Evolutionary conservation across 176 grass and related monocot species (phyloP).

Genomic region (Triticum monococcum): DNA sequence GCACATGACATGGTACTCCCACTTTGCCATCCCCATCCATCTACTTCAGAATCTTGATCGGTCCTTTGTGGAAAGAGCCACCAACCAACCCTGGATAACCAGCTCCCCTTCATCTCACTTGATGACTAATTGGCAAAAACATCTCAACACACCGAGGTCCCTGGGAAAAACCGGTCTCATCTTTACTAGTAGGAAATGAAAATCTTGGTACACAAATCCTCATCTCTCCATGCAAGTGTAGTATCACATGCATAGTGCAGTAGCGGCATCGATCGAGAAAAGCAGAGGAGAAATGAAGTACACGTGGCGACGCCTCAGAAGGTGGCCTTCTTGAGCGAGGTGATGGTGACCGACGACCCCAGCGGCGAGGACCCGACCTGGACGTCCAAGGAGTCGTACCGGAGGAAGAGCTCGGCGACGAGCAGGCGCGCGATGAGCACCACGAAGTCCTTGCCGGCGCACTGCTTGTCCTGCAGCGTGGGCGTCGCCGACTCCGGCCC

Average conservation of each 20-base stretch:
- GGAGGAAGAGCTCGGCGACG: constrained; percentile 81
- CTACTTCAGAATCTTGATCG: constrained; percentile 3
- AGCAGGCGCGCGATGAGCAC: constrained; percentile 89
- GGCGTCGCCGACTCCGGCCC: constrained; percentile 84
- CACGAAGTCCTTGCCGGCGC: constrained; percentile 95
- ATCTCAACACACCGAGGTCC: background rate
- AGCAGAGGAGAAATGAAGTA: background rate
- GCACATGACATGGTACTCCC: constrained; percentile 4
- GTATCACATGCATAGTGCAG: background rate
- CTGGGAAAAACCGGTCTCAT: background rate
- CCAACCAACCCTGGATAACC: background rate
- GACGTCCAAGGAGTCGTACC: constrained; percentile 95
- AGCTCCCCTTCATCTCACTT: background rate
- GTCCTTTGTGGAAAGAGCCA: background rate
- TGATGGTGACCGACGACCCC: constrained; percentile 81
- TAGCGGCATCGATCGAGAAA: background rate
- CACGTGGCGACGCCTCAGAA: constrained; percentile 23
- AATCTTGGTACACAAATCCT: background rate
- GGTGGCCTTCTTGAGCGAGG: constrained; percentile 91
- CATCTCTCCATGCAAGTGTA: background rate
- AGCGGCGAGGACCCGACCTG: constrained; percentile 71
- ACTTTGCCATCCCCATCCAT: background rate
- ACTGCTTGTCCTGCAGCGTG: constrained; percentile 93
- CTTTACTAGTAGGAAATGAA: constrained; percentile 25
- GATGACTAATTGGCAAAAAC: background rate